Conservation (phyloP, 208 protist genomes). For the Histomonas meleagridis region DNA sequence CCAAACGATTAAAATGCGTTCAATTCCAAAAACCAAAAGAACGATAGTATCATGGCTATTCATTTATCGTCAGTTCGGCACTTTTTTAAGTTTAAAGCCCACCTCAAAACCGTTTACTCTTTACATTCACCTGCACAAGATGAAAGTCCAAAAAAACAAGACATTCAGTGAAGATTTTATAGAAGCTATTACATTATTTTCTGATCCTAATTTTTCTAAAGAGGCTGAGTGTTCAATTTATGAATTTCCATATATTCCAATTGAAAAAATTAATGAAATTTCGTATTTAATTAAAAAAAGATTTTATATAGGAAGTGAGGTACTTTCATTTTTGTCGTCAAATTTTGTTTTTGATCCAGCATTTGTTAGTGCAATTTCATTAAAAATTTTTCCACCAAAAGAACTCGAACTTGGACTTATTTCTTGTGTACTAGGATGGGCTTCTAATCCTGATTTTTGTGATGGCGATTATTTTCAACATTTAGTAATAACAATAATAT, state of each 20-base stretch:
- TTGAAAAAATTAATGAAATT: background rate
- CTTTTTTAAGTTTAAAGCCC: no score
- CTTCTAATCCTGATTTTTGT: background rate
- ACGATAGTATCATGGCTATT: no score
- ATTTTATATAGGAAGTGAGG: background rate
- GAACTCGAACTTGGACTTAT: background rate
- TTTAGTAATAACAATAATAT: background rate
- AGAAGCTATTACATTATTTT: no score
- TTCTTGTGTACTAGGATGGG: background rate
- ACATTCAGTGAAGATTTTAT: no score
- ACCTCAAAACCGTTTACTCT: no score
- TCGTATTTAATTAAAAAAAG: background rate
- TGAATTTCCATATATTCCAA: background rate
- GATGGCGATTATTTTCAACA: background rate
- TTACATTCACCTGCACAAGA: no score
- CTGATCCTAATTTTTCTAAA: no score
- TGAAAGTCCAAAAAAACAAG: no score
- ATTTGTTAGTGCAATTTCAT: background rate
- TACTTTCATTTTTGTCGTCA: background rate
- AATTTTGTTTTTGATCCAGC: background rate
- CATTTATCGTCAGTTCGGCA: no score
- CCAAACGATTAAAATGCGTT: no score
- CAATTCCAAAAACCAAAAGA: no score
- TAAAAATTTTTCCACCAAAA: background rate
- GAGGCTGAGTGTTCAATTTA: background rate